Evolutionary conservation across 495 filamentous ascomycete species (phyloP), one percentile per base, ranked within the genome.

Genomic region (Saxophila tyrrhenica): DNA sequence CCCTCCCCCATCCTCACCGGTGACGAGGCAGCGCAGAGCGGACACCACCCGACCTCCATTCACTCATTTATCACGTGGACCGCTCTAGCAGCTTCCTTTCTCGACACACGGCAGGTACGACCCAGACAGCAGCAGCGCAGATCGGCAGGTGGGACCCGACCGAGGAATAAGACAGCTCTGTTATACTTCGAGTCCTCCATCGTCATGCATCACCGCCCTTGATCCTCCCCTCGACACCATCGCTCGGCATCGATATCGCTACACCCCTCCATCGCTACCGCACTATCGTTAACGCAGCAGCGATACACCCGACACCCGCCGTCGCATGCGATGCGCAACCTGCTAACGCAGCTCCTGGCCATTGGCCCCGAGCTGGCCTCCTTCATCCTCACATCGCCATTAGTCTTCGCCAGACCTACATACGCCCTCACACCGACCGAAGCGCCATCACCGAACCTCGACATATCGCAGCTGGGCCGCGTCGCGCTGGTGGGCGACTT

Each of bases 401-500:
- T 67, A 13, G 54, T 67, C 52, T 15, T 61, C 39, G 58, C 65
- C 22, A 43, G 39, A 2, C 42, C 32, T 61, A 72, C 77, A 42
- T 67, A 66, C 60, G 89, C 84, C 16, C 72, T 94, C 63, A 78
- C 74, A 25, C 89, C 91, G 67, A 79, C 76, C 39, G 69, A 86
- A 0, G 76, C 86, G 35, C 81, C 89, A 1, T 70, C 83, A 39
- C 80, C 89, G 47, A 82, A 90, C 56, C 76, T 99, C 68, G 84
- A 95, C 65, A 78, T 96, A 41, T 75, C 74, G n/a, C 67, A 81
- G 51, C 75, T 97, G 47, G 92, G 94, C 51, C 81, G 83, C 57
- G 82, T 97, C 50, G 89, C 86, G 39, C 75, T 98, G 51, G 87
- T 82, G 11, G 92, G 92, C 56, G 83, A 97, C 69, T 99, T 97